Conservation (phyloP, 805 yeast species). For the Saturnispora galanensis region DNA sequence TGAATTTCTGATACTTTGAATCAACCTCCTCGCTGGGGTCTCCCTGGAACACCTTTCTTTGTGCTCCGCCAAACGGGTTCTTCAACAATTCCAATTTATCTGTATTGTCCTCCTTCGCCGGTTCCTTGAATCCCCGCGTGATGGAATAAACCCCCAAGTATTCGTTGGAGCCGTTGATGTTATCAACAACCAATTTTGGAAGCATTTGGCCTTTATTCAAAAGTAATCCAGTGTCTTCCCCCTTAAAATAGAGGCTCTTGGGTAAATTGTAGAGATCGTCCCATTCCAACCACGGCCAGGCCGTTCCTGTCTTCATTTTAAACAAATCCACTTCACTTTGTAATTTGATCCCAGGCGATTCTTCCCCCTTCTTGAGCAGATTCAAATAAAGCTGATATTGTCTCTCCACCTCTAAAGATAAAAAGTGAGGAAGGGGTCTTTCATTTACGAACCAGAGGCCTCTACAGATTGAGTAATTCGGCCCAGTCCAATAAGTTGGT, state of each 20-base stretch:
- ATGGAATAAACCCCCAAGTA: slow-evolving; percentile 40
- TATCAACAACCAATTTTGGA: slow-evolving; percentile 21
- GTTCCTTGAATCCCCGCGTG: slow-evolving; percentile 37
- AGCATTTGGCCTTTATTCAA: slow-evolving; percentile 21
- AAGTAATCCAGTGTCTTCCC: slow-evolving; percentile 17
- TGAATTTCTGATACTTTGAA: slow-evolving; percentile 33
- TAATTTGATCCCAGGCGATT: slow-evolving; percentile 11
- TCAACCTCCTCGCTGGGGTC: slow-evolving; percentile 13
- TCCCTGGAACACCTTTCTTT: slow-evolving; percentile 1
- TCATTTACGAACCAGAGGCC: slow-evolving; percentile 71
- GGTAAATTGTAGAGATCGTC: slow-evolving; percentile 19
- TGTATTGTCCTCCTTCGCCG: slow-evolving; percentile 6
- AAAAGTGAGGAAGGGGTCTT: slow-evolving; percentile 41
- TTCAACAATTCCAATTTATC: background rate
- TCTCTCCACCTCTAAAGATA: slow-evolving; percentile 48
- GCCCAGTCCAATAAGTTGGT: slow-evolving; percentile 87
- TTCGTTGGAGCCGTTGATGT: slow-evolving; percentile 20
- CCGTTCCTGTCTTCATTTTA: slow-evolving; percentile 23
- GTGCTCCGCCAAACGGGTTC: background rate
- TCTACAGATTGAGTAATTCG: slow-evolving; percentile 69
- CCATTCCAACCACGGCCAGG: slow-evolving; percentile 22
- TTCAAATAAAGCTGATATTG: slow-evolving; percentile 33
- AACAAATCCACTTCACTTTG: slow-evolving; percentile 17
- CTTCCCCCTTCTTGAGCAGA: background rate
- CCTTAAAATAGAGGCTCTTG: slow-evolving; percentile 23